A percentile compares a stretch with the other conserved stretches of the same genome.
Conservation (phyloP, 73 alveolate species). For the Paramecium sonneborni region DNA sequence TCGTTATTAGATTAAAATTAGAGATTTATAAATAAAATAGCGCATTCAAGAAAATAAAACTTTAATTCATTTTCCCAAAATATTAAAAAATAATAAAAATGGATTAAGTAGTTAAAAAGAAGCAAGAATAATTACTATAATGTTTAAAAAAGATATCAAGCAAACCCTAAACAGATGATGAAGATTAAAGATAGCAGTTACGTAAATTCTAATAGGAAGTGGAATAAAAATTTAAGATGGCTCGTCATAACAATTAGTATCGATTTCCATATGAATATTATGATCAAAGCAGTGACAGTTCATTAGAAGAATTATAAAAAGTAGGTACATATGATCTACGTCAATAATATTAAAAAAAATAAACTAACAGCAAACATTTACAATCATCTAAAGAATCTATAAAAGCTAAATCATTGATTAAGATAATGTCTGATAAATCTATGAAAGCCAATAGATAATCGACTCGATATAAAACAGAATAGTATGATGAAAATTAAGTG, state of each 20-base stretch:
- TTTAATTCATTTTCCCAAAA: not conserved
- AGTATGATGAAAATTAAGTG: constrained; percentile 13
- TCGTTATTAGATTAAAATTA: not conserved
- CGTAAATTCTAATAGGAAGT: not conserved
- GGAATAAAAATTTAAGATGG: not conserved
- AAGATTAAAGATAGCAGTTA: not conserved
- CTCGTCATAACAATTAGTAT: not conserved
- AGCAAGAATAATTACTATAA: constrained; percentile 8
- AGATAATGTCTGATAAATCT: not conserved
- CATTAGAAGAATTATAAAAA: constrained; percentile 14
- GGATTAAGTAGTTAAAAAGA: constrained; percentile 42
- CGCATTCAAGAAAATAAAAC: not conserved
- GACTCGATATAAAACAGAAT: constrained; percentile 21
- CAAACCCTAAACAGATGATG: constrained; percentile 1
- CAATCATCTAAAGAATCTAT: not conserved
- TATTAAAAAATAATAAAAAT: not conserved
- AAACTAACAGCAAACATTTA: not conserved
- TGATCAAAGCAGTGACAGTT: not conserved
- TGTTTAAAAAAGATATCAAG: constrained; percentile 4
- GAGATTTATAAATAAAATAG: not conserved
- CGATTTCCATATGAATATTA: constrained; percentile 17
- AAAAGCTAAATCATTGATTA: not conserved
- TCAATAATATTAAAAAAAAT: not conserved
- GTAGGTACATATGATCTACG: not conserved
- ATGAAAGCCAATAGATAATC: not conserved